Evolutionary conservation across 2,329 filamentous ascomycete genomes (phyloP).

Genomic region (Penicillium janthinellum): DNA sequence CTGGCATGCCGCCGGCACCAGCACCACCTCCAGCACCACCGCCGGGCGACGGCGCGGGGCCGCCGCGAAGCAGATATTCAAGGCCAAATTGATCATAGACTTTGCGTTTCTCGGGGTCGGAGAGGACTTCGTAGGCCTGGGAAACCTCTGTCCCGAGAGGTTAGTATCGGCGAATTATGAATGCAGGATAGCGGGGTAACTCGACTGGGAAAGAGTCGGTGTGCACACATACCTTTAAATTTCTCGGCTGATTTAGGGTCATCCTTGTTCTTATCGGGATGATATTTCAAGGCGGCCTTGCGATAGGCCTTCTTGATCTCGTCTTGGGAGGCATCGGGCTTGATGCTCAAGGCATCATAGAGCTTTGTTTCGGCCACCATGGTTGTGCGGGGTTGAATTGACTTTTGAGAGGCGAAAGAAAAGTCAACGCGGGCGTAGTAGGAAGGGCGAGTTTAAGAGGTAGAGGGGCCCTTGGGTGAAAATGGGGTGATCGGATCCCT

Average conservation of each 20-base stretch:
- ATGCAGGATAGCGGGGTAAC: slow-evolving; percentile 3
- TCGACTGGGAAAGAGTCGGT: background rate
- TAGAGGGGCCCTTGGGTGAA: slow-evolving; percentile 3
- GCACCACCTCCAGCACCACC: slow-evolving; percentile 56
- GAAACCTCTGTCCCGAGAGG: slow-evolving; percentile 67
- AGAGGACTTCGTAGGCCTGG: slow-evolving; percentile 96
- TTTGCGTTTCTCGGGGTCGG: slow-evolving; percentile 94
- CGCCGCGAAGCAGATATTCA: slow-evolving; percentile 85
- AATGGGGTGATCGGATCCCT: slow-evolving; percentile 9
- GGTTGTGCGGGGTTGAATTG: slow-evolving; percentile 13
- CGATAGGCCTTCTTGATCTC: slow-evolving; percentile 91
- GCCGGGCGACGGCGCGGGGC: slow-evolving; percentile 66
- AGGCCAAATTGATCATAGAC: slow-evolving; percentile 93
- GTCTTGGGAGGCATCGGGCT: slow-evolving; percentile 79
- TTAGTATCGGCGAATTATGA: background rate
- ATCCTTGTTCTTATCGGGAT: slow-evolving; percentile 98
- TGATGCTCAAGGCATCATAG: slow-evolving; percentile 82
- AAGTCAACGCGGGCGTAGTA: background rate
- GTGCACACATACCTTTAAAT: slow-evolving; percentile 70
- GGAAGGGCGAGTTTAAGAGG: slow-evolving; percentile 8
- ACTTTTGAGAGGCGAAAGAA: slow-evolving; percentile 9
- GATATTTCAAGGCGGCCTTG: slow-evolving; percentile 86
- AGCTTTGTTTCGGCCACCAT: slow-evolving; percentile 97
- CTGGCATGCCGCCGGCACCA: slow-evolving; percentile 61
- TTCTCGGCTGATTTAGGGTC: slow-evolving; percentile 83